Conservation (phyloP, 2,329 filamentous ascomycete species). For the Lachnellula arida region DNA sequence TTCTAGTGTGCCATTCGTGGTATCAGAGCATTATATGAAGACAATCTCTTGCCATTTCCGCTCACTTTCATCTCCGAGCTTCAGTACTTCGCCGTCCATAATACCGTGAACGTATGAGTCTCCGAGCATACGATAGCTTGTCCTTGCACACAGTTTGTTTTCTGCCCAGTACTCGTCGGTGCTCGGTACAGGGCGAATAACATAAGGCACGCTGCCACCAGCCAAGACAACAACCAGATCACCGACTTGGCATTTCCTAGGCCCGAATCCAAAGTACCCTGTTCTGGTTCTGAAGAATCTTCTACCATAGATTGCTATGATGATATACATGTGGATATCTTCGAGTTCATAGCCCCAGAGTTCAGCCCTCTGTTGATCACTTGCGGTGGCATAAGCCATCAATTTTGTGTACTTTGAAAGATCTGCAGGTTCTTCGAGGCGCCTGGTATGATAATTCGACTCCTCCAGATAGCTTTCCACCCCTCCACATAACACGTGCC, state of each 20-base stretch:
- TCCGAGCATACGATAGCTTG: too few species aligned
- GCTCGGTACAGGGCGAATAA: too few species aligned
- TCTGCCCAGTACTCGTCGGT: too few species aligned
- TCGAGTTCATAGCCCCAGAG: not conserved
- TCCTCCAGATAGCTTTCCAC: not conserved
- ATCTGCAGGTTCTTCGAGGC: too few species aligned
- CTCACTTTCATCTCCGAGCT: too few species aligned
- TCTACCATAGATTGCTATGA: not conserved
- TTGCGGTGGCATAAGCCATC: not conserved
- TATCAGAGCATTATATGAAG: too few species aligned
- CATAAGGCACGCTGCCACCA: not conserved
- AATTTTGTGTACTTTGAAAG: not conserved
- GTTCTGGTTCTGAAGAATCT: not conserved
- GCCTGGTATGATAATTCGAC: too few species aligned
- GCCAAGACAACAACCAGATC: not conserved
- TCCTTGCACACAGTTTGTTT: too few species aligned
- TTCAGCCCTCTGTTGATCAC: not conserved
- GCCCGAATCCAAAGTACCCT: not conserved
- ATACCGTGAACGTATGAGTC: too few species aligned
- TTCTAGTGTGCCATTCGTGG: too few species aligned
- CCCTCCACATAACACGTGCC: not conserved
- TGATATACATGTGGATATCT: not conserved
- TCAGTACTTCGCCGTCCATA: too few species aligned
- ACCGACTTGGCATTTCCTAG: not conserved
- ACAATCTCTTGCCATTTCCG: too few species aligned